Conservation (phyloP, 441 rosid genomes). For the Metrosideros polymorpha region DNA sequence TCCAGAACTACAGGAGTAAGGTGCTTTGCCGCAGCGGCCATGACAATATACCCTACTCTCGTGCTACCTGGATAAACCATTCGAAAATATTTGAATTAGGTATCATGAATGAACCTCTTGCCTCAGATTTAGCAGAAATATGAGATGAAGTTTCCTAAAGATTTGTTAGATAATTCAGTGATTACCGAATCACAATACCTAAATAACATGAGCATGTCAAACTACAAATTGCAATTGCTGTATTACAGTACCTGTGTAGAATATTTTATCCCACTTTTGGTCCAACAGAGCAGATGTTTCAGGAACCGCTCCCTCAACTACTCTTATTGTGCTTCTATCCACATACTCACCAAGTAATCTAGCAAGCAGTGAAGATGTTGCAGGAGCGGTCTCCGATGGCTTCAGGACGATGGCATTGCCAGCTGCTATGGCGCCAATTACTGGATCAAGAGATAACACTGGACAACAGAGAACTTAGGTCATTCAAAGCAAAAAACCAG, state of each 20-base stretch:
- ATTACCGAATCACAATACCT: background rate
- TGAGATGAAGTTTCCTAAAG: background rate
- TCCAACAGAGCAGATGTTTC: constrained; percentile 51
- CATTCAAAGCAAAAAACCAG: background rate
- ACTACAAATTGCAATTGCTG: background rate
- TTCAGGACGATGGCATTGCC: constrained; percentile 64
- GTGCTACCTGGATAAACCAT: constrained; percentile 34
- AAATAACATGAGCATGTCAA: background rate
- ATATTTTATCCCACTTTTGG: constrained; percentile 65
- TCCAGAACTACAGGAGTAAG: constrained; percentile 58
- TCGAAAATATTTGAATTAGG: background rate
- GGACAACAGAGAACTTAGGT: background rate
- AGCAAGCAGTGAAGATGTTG: constrained; percentile 37
- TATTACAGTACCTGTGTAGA: constrained; percentile 46
- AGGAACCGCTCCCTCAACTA: constrained; percentile 46
- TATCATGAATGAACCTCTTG: background rate
- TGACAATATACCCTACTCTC: constrained; percentile 48
- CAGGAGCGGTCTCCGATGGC: constrained; percentile 69
- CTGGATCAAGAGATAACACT: constrained; percentile 65
- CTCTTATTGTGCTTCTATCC: constrained; percentile 32
- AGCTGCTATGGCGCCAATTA: constrained; percentile 69
- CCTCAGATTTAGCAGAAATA: background rate
- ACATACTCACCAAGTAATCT: constrained; percentile 34
- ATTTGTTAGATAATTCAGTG: background rate
- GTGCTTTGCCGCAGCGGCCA: constrained; percentile 66